Evolutionary conservation across 1,284 basidiomycete species (phyloP).

Genomic region (Pseudozyma pruni): DNA sequence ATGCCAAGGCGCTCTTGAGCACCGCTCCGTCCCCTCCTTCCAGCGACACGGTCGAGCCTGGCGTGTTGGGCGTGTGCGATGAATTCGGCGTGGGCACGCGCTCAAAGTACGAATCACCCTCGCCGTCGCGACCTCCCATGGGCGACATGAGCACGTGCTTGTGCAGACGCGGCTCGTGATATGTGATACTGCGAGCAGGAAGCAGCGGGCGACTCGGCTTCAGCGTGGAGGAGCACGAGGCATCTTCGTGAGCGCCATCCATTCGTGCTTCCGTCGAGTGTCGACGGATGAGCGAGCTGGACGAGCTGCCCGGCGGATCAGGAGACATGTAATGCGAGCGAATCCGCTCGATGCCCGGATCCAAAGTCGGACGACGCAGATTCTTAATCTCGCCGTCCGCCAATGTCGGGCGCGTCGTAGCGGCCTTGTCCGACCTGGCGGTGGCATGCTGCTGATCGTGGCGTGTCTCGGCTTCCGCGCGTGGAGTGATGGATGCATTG

Average conservation of each 20-base stretch:
- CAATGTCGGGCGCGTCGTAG: not conserved
- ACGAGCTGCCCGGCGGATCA: conserved; percentile 35
- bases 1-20: conserved; percentile 68
- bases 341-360: conserved; percentile 24
- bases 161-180: conserved; percentile 61
- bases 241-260: conserved; percentile 26
- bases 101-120: conserved; percentile 48
- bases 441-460: not conserved
- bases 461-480: conserved; percentile 17
- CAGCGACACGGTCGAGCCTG: conserved; percentile 69
- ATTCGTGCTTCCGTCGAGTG: conserved; percentile 59
- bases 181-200: conserved; percentile 62
- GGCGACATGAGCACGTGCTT: conserved; percentile 61
- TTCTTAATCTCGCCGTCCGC: conserved; percentile 5
- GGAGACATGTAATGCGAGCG: conserved; percentile 59
- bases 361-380: conserved; percentile 17
- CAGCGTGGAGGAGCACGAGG: conserved; percentile 3
- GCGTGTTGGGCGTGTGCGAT: conserved; percentile 68
- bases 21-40: conserved; percentile 71
- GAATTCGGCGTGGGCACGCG: conserved; percentile 30
- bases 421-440: conserved; percentile 1
- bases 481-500: conserved; percentile 20
- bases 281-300: conserved; percentile 52
- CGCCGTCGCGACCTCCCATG: conserved; percentile 32
- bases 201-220: conserved; percentile 49